A percentile compares a stretch with the other conserved stretches of the same genome.
These are phyloP conservation scores for Coniella vitis DNA, from an alignment of 2,329 filamentous ascomycete genomes.

Conservation along the genomic window DNA sequence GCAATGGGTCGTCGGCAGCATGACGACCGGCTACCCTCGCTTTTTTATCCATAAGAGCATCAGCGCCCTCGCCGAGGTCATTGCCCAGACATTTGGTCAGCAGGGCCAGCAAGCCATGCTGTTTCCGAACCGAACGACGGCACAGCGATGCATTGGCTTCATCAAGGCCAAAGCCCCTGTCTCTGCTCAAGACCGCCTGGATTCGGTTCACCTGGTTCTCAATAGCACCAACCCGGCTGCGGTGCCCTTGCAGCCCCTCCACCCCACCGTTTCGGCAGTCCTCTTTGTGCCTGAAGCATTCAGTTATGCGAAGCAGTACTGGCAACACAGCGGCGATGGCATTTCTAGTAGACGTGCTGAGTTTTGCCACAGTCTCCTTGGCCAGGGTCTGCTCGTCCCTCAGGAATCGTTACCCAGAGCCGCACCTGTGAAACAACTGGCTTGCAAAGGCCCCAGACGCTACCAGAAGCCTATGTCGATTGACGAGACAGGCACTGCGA, in stretches of 20 bases:
- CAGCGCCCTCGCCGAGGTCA: conserved; percentile 60
- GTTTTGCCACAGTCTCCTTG: conserved; percentile 72
- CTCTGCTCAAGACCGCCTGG: conserved; percentile 40
- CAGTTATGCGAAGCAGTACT: conserved; percentile 80
- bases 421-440: conserved; percentile 27
- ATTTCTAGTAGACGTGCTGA: conserved; percentile 86
- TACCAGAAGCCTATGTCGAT: conserved; percentile 59
- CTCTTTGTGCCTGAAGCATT: conserved; percentile 63
- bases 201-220: conserved; percentile 57
- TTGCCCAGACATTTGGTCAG: conserved; percentile 58
- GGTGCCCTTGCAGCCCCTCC: conserved; percentile 45
- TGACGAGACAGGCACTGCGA: conserved; percentile 22
- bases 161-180: conserved; percentile 53
- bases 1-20: conserved; percentile 73
- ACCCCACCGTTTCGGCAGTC: conserved; percentile 60
- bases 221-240: conserved; percentile 46
- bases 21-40: conserved; percentile 87
- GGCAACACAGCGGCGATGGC: conserved; percentile 94
- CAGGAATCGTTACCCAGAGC: conserved; percentile 19
- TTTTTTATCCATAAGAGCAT: conserved; percentile 92
- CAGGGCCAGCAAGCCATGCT: conserved; percentile 67
- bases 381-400: conserved; percentile 53
- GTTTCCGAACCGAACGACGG: conserved; percentile 66
- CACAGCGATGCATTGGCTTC: conserved; percentile 69
- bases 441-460: conserved; percentile 65